phyloP scores from a whole-genome alignment of 176 grass and related monocot genomes.

The Oryza rufipogon region DNA sequence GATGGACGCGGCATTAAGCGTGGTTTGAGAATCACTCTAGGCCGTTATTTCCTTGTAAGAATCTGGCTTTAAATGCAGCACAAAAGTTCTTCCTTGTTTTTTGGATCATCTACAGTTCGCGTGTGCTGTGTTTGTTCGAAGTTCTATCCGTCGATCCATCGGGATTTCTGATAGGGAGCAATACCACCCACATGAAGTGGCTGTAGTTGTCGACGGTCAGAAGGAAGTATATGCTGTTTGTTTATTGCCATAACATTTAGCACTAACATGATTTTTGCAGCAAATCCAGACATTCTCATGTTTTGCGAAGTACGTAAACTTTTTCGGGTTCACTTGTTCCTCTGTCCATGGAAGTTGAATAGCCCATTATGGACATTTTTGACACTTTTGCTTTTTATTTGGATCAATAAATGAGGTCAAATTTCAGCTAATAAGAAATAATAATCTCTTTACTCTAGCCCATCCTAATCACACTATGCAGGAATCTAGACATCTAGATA shows the following conservation, averaged over 20 bases:
- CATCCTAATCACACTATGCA: background rate
- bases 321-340: background rate
- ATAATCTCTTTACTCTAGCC: conserved; percentile 2
- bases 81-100: no score
- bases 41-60: no score
- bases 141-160: no score
- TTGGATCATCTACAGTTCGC: no score
- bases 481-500: background rate
- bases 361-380: background rate
- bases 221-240: background rate
- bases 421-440: conserved; percentile 8
- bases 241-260: background rate
- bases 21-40: no score
- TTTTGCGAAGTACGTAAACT: background rate
- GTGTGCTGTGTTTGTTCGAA: no score
- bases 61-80: no score
- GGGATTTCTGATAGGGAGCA: no score
- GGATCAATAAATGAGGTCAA: background rate
- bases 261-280: background rate
- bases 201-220: no score
- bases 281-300: background rate
- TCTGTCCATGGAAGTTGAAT: background rate
- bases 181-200: no score
- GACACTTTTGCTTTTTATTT: background rate
- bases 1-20: no score